phyloP scores from a whole-genome alignment of 129 eudicot genomes.

The Arctium lappa region DNA sequence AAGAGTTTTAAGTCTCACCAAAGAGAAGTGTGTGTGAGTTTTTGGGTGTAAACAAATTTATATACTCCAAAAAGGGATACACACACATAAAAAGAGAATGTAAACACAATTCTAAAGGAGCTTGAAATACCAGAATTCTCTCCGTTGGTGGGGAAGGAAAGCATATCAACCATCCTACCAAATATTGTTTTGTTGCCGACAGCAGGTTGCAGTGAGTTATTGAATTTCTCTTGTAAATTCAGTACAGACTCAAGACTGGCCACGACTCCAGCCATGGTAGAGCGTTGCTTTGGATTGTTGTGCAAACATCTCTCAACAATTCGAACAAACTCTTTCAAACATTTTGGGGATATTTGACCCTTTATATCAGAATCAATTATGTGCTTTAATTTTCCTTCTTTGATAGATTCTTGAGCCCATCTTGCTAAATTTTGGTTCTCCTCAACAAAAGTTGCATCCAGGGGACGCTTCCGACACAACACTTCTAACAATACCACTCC shows the following conservation, averaged over 20 bases:
- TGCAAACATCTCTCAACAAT: no score
- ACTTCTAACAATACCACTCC: not conserved
- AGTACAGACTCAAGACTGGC: not conserved
- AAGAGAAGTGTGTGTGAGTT: not conserved
- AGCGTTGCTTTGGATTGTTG: no score
- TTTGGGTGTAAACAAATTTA: no score
- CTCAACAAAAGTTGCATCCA: not conserved
- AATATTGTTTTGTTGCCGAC: not conserved
- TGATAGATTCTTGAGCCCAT: not conserved
- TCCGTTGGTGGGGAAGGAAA: no score
- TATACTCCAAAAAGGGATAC: no score
- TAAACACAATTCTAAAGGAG: no score
- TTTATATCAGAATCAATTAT: not conserved
- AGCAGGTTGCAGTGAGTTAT: not conserved
- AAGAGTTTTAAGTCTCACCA: not conserved
- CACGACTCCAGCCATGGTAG: conserved; percentile 2
- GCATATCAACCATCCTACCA: no score
- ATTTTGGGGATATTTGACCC: not conserved
- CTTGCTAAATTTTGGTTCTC: conserved; percentile 15
- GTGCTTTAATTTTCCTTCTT: not conserved
- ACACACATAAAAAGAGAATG: no score
- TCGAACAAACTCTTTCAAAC: no score
- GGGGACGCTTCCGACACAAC: conserved; percentile 2
- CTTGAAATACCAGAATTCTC: no score
- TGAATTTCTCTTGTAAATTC: not conserved